Percentiles rank a stretch among this genome's conserved stretches.
These are phyloP conservation scores for Backusella australiensis DNA, from an alignment of 192 early-diverging fungal genomes.

Conservation along the genomic window DNA sequence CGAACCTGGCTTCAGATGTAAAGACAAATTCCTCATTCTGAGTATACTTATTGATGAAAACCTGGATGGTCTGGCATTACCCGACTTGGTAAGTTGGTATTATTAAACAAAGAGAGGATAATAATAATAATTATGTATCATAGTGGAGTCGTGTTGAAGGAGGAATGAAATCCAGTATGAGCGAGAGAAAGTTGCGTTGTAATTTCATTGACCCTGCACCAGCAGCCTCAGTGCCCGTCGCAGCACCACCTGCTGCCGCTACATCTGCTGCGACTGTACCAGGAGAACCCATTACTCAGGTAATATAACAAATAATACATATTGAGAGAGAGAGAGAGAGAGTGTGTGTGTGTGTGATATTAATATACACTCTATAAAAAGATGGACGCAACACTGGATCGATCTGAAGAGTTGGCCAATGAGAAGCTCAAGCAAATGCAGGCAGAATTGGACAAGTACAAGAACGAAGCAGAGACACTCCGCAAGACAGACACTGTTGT, in stretches of 20 bases:
- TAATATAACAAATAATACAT: not conserved
- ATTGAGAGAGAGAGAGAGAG: no score
- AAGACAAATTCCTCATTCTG: slow-evolving; percentile 97
- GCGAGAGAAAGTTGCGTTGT: not conserved
- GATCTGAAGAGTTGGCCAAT: not conserved
- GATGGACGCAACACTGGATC: not conserved
- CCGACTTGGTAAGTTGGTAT: slow-evolving; percentile 56
- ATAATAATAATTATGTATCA: not conserved
- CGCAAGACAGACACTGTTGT: not conserved
- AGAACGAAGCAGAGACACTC: not conserved
- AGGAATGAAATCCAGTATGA: not conserved
- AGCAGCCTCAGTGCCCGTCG: not conserved
- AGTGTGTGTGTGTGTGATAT: no score
- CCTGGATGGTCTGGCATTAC: slow-evolving; percentile 55
- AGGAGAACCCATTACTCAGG: not conserved
- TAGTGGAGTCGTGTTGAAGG: slow-evolving; percentile 9
- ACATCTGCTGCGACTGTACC: not conserved
- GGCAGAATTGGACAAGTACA: not conserved
- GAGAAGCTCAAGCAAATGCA: not conserved
- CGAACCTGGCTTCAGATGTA: slow-evolving; percentile 76
- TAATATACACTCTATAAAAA: not conserved
- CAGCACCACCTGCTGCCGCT: not conserved
- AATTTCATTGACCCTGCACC: not conserved
- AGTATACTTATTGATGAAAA: slow-evolving; percentile 75
- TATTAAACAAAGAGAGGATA: no score